Evolutionary conservation across 2,329 filamentous ascomycete species (phyloP).

Genomic region (Xenoacremonium recifei): DNA sequence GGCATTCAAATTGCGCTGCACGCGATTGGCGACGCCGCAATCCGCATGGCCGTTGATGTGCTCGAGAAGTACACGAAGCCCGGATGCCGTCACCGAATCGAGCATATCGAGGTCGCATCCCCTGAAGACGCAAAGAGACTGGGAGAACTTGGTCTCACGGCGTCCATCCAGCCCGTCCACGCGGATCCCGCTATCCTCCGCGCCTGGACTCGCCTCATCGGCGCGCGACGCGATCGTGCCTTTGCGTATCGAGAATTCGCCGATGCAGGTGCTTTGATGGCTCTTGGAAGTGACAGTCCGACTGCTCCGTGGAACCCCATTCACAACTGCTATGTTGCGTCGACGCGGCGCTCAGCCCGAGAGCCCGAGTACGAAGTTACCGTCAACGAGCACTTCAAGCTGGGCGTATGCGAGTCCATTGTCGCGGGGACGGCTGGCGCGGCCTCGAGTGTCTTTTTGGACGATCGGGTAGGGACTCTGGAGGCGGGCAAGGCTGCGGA

Average conservation of each 20-base stretch:
- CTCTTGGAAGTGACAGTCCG: constrained; percentile 56
- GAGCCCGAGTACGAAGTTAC: constrained; percentile 40
- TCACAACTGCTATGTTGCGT: constrained; percentile 54
- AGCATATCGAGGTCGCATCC: constrained; percentile 60
- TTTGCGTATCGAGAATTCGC: constrained; percentile 62
- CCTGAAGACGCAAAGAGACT: constrained; percentile 55
- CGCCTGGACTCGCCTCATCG: constrained; percentile 58
- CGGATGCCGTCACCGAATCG: constrained; percentile 56
- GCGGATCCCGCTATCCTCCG: constrained; percentile 58
- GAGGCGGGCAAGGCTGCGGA: constrained; percentile 53
- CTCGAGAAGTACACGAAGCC: constrained; percentile 42
- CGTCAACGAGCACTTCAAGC: constrained; percentile 50
- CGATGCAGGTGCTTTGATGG: constrained; percentile 50
- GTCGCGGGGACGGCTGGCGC: constrained; percentile 50
- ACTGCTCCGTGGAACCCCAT: constrained; percentile 54
- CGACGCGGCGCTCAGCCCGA: constrained; percentile 51
- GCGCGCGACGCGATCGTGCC: constrained; percentile 49
- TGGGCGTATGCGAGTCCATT: constrained; percentile 50
- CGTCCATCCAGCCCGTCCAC: constrained; percentile 56
- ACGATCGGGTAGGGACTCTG: constrained; percentile 45
- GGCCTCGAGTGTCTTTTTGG: constrained; percentile 54
- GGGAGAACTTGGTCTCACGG: constrained; percentile 55
- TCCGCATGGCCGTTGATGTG: constrained; percentile 54
- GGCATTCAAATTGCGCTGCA: constrained; percentile 61
- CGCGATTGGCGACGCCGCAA: constrained; percentile 61